These are phyloP conservation scores for Bjerkandera adusta DNA, from an alignment of 1,284 basidiomycete genomes.

Conservation along the genomic window DNA sequence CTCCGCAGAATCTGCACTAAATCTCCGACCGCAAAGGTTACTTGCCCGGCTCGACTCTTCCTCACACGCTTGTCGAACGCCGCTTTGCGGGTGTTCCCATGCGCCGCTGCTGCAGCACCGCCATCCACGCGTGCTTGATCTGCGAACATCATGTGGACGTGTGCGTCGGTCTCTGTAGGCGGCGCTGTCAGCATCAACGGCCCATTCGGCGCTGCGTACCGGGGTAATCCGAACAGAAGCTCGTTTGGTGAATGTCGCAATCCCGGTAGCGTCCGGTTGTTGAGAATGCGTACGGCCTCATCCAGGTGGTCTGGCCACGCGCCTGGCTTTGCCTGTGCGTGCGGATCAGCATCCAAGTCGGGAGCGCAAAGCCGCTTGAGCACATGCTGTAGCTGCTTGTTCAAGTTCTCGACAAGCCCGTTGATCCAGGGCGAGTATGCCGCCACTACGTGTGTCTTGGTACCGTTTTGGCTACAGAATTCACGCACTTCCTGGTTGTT, in stretches of 20 bases:
- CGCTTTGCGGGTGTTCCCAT: conserved; percentile 17
- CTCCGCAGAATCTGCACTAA: conserved; percentile 16
- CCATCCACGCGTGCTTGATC: conserved; percentile 31
- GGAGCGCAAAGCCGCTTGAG: conserved; percentile 33
- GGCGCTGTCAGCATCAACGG: conserved; percentile 22
- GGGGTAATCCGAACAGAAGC: conserved; percentile 24
- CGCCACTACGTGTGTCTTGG: conserved; percentile 24
- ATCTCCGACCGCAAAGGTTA: conserved; percentile 15
- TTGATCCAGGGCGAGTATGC: conserved; percentile 41
- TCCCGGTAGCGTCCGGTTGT: conserved; percentile 23
- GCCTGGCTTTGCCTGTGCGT: neutral
- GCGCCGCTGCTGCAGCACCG: conserved; percentile 18
- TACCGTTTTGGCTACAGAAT: too few relatives aligned
- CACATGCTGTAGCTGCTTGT: conserved; percentile 28
- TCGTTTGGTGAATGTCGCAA: conserved; percentile 29
- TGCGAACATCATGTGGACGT: conserved; percentile 25
- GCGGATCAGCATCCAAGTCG: conserved; percentile 26
- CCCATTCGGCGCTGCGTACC: too few relatives aligned
- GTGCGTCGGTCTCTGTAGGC: conserved; percentile 13
- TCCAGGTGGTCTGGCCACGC: conserved; percentile 35
- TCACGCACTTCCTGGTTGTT: conserved; percentile 29
- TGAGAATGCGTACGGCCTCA: conserved; percentile 27
- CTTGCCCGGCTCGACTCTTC: conserved; percentile 8
- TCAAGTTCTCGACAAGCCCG: conserved; percentile 34
- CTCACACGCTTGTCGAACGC: conserved; percentile 23